A percentile compares a stretch with the other conserved stretches of the same genome.
These are phyloP conservation scores for Diospyros lotus DNA, from an alignment of 148 eudicot genomes.

Conservation along the genomic window DNA sequence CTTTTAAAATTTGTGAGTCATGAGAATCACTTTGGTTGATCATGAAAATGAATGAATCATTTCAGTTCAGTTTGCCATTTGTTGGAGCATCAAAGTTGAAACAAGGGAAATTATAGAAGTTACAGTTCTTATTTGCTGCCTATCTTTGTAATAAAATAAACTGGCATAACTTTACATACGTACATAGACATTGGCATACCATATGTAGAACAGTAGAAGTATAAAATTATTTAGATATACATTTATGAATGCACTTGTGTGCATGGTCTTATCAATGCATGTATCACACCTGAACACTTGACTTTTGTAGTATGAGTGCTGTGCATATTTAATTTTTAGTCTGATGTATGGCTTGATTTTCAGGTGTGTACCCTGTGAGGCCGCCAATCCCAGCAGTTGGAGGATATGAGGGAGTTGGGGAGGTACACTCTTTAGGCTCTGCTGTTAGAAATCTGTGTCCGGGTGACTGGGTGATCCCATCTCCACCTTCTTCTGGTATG, in stretches of 20 bases:
- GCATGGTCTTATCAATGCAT: not conserved
- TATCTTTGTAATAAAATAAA: not conserved
- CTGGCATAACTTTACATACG: not conserved
- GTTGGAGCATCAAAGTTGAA: not conserved
- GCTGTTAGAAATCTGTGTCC: conserved; percentile 53
- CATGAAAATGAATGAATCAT: not conserved
- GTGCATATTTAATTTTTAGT: not conserved
- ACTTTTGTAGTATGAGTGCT: not conserved
- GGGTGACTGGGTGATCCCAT: conserved; percentile 95
- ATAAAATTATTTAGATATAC: not conserved
- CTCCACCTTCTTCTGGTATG: conserved; percentile 80
- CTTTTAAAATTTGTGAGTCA: not conserved
- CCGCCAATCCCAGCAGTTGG: conserved; percentile 82
- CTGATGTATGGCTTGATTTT: not conserved
- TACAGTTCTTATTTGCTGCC: not conserved
- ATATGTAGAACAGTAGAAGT: not conserved
- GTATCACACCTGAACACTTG: not conserved
- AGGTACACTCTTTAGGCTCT: conserved; percentile 73
- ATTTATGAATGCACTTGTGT: not conserved
- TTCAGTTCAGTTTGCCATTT: too few relatives aligned
- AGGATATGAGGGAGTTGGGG: conserved; percentile 92
- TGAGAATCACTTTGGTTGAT: not conserved
- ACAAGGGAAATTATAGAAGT: not conserved
- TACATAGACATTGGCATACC: not conserved
- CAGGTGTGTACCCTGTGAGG: conserved; percentile 90